These are phyloP conservation scores for Tetragonia tetragonoides DNA, from an alignment of 148 eudicot genomes.

Conservation along the genomic window DNA sequence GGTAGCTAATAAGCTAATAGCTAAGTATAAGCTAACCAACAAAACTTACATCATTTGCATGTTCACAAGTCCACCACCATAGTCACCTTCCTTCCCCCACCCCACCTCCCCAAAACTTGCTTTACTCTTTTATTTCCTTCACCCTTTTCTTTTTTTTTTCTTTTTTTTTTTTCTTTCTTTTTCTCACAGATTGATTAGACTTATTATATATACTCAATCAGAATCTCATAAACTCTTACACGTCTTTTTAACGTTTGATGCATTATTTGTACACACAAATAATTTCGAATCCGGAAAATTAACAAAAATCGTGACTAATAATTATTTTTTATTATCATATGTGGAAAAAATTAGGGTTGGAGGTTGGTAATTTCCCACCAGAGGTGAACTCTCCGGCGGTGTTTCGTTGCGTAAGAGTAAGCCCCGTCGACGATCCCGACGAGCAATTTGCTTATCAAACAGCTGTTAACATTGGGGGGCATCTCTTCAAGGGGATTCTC, in stretches of 20 bases:
- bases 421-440: conserved; percentile 61
- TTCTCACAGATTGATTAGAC: not conserved
- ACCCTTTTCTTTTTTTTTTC: conserved; percentile 5
- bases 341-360: conserved; percentile 6
- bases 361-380: conserved; percentile 61
- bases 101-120: not conserved
- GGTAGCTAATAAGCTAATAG: not conserved
- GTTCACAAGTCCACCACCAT: conserved; percentile 31
- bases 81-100: not conserved
- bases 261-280: not conserved
- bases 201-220: too few species aligned
- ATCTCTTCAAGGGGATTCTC: conserved; percentile 86
- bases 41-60: conserved; percentile 29
- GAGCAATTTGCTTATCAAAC: conserved; percentile 87
- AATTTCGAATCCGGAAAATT: not conserved
- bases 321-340: not conserved
- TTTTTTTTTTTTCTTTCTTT: not conserved
- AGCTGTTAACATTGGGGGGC: conserved; percentile 87
- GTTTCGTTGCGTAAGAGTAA: conserved; percentile 80
- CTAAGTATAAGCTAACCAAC: not conserved
- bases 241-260: not conserved
- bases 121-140: conserved; percentile 17
- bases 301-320: too few species aligned
- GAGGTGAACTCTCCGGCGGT: conserved; percentile 72
- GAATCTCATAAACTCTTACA: too few species aligned